Base-by-base conservation (phyloP, 768 basidiomycete genomes). In the Podaxis carcinomalis region DNA sequence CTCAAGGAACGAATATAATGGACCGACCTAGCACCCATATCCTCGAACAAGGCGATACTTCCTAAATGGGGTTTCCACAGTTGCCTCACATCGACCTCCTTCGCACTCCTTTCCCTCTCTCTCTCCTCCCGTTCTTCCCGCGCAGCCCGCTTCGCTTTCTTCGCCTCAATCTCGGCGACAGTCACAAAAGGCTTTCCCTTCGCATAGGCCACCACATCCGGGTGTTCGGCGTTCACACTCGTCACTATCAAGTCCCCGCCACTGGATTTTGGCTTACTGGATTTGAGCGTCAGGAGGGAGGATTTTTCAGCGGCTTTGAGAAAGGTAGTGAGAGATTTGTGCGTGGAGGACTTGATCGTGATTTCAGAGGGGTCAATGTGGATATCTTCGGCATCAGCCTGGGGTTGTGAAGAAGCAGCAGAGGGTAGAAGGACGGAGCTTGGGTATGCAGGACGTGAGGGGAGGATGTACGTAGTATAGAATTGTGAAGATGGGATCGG, bases 301-400 rank as follows among this genome's bases (percentile, higher is more conserved):
- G 85, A 83, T 69, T 95, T 95, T 63, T 92, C 90, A 16, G 82
- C 77, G 16, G 82, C 68, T 70, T 90, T 94, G 67, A 97, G 79
- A 76, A 96, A 95, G 1, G 87, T 80, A 1, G 87, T 81, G 19
- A 95, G 79, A 9, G 92, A 91, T 73, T 95, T 97, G 76, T 87
- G 83, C 1, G 81, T 80, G 1, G 92, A 93, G 9, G 87, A 80
- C 66, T 90, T 93, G 71, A 95, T 88, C 65, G 83, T 90, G 61
- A 90, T 81, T 44, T 79, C 79, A 4, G 75, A 72, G 4, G 76
- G 66, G 51, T 72, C 72, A 5, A 69, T 73, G 64, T 68, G 76
- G 63, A 68, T 75, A 62, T 62, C 68, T 42, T 67, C 62, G 10
- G 49, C 73, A 68, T 50, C 72, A 53, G 47, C 69, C 56, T 57